A percentile compares a stretch with the other conserved stretches of the same genome.
phyloP scores from a whole-genome alignment of 73 alveolate genomes.

The Paramecium primaurelia region DNA sequence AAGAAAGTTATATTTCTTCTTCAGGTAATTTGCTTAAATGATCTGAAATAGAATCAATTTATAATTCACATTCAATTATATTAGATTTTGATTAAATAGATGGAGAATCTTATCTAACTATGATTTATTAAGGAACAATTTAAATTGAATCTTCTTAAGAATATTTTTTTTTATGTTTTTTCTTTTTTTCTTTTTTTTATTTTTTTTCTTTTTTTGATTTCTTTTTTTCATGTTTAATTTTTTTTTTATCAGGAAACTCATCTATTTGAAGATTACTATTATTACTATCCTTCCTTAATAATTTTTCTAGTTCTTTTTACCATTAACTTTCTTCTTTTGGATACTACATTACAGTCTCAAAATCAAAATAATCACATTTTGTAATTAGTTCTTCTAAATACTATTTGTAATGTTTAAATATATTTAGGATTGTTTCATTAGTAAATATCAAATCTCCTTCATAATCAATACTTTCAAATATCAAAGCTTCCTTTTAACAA shows the following conservation, averaged over 20 bases:
- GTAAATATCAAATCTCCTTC: not conserved
- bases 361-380: not conserved
- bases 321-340: not conserved
- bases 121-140: not conserved
- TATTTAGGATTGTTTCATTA: not conserved
- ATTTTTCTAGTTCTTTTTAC: not conserved
- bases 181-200: not conserved
- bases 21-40: not conserved
- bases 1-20: not conserved
- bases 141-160: not conserved
- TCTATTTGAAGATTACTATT: not conserved
- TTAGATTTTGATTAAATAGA: not conserved
- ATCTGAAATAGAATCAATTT: not conserved
- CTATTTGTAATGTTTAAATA: not conserved
- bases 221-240: not conserved
- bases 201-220: constrained; percentile 7
- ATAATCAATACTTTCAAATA: not conserved
- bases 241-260: not conserved
- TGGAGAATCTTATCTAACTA: not conserved
- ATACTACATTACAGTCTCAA: not conserved
- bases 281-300: not conserved
- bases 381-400: not conserved
- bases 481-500: not conserved
- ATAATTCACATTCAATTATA: not conserved
- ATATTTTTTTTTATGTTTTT: not conserved